Base-by-base conservation (phyloP, 2,329 filamentous ascomycete species). In the Fusarium brachygibbosum region DNA sequence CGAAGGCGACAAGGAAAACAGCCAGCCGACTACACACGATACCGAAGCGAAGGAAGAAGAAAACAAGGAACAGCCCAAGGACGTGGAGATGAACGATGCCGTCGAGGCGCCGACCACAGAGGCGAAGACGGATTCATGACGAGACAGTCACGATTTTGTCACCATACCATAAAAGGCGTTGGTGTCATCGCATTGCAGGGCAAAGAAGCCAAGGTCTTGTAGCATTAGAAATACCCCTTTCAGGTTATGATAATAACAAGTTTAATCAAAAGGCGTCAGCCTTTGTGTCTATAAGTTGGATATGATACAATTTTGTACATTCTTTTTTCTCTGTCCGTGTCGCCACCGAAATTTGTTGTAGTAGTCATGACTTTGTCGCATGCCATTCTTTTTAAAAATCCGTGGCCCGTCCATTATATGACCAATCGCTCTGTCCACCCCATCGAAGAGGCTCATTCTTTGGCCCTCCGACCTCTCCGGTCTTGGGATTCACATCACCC, bases 401-500 rank as follows among this genome's bases (percentile, higher is more conserved):
- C 25, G 95, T 98, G 56, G 97, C 94, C 68, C 95, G 85, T 46
- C 96, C 96, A 79, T 98, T 98, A 80, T 93, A 99, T 79, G 93
- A 98, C 91, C 94, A 99, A 74, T 91, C 88, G 1, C 93, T 90
- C 0, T 75, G 78, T 19, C 86, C 83, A 1, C 94, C 94, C 95
- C 95, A 98, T 74, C 94, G 84, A 77, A 98, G 77, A 52, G 96
- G 96, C 81, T 99, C 95, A 77, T 97, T 98, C 89, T 98, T 99
- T 8, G 96, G 96, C 1, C 96, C 96, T 8, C 96, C 96, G 13
- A 98, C 89, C 85, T 99, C 96, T 25, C 96, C 96, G 2, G 96
- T 99, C 84, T 91, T 91, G 4, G 96, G 96, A 79, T 99, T 98
- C 57, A 85, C 86, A 55, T 98, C 94, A 61, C 96, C 96, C 72